These are phyloP conservation scores for Avena atlantica DNA, from an alignment of 176 grass and related monocot species.

Conservation along the genomic window DNA sequence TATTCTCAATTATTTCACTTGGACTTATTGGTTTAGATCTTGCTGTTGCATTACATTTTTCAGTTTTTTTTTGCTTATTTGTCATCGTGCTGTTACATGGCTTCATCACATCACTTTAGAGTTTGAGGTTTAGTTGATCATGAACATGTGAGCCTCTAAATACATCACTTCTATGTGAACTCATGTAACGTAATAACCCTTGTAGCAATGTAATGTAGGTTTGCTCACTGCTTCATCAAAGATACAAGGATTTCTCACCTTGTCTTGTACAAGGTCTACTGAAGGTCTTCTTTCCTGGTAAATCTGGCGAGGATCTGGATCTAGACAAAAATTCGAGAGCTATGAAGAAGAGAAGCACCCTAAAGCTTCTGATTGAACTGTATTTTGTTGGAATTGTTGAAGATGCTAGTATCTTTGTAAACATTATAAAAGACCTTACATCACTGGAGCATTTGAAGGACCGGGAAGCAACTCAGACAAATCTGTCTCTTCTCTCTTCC, in stretches of 20 bases:
- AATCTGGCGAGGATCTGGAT: constrained; percentile 92
- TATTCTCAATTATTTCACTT: constrained; percentile 27
- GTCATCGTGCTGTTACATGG: constrained; percentile 1
- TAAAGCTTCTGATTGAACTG: constrained; percentile 95
- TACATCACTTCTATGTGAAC: constrained; percentile 4
- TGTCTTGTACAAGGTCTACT: constrained; percentile 89
- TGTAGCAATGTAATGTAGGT: constrained; percentile 63
- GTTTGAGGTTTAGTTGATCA: constrained; percentile 13
- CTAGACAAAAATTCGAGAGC: constrained; percentile 79
- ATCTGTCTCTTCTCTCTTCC: constrained; percentile 92
- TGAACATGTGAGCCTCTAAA: constrained; percentile 25
- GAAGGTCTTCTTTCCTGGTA: constrained; percentile 93
- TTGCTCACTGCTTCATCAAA: constrained; percentile 97
- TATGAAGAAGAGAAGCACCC: constrained; percentile 95
- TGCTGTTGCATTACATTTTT: constrained; percentile 10
- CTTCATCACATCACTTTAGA: constrained; percentile 9
- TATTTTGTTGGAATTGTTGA: constrained; percentile 97
- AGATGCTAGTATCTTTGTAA: constrained; percentile 87
- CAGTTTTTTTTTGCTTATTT: not conserved
- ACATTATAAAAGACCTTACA: constrained; percentile 95
- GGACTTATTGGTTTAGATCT: not conserved
- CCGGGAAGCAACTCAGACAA: constrained; percentile 93
- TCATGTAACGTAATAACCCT: constrained; percentile 39
- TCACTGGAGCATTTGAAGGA: constrained; percentile 87
- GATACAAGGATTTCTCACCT: constrained; percentile 98